Percentiles rank a stretch among this genome's conserved stretches.
These are phyloP conservation scores for Hydnum rufescens DNA, from an alignment of 768 basidiomycete genomes.

Conservation along the genomic window DNA sequence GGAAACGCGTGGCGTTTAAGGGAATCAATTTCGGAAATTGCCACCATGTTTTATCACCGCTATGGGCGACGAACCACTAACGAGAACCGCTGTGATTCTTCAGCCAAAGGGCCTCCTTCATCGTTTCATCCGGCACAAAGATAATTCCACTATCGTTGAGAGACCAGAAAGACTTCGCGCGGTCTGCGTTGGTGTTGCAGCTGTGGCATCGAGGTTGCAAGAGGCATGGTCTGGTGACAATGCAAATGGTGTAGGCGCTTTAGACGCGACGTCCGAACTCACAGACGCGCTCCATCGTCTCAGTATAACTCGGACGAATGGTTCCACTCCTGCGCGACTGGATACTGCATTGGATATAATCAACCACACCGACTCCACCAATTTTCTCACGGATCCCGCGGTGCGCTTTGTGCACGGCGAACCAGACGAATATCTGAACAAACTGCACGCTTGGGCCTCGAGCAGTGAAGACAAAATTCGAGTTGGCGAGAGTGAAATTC, in stretches of 20 bases:
- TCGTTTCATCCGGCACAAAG: slow-evolving; percentile 56
- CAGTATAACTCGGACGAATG: neutral
- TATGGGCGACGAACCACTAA: no score
- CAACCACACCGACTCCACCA: neutral
- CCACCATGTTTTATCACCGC: no score
- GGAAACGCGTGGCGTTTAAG: no score
- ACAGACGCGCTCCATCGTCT: neutral
- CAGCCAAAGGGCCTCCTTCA: slow-evolving; percentile 61
- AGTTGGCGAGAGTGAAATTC: slow-evolving; percentile 54
- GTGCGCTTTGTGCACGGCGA: slow-evolving; percentile 56
- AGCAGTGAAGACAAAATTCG: slow-evolving; percentile 43
- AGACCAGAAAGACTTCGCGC: slow-evolving; percentile 77
- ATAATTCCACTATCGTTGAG: slow-evolving; percentile 65
- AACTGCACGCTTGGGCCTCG: slow-evolving; percentile 36
- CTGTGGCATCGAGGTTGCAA: slow-evolving; percentile 57
- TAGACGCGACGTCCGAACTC: neutral
- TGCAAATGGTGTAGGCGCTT: neutral
- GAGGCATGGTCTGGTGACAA: slow-evolving; percentile 11
- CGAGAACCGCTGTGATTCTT: slow-evolving; percentile 26
- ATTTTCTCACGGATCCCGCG: slow-evolving; percentile 30
- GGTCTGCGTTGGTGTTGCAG: slow-evolving; percentile 61
- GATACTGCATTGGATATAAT: neutral
- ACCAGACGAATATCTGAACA: slow-evolving; percentile 38
- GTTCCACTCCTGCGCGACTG: neutral
- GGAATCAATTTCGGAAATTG: no score